A percentile compares a stretch with the other conserved stretches of the same genome.
These are phyloP conservation scores for Themeda triandra DNA, from an alignment of 176 grass and related monocot genomes.

Conservation along the genomic window DNA sequence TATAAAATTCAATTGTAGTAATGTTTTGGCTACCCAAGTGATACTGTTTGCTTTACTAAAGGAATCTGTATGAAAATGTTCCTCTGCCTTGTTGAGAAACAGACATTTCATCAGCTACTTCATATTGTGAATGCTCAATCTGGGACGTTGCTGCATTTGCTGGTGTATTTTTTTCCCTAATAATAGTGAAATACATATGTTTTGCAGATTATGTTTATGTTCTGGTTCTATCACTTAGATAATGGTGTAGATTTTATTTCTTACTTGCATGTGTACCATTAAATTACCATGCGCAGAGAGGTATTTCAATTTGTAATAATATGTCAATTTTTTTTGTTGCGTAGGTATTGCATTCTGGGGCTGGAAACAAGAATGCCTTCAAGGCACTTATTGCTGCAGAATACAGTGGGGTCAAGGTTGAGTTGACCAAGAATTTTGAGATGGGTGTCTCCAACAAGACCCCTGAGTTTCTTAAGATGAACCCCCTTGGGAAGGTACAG, in stretches of 20 bases:
- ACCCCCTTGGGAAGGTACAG: constrained; percentile 86
- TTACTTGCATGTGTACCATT: not conserved
- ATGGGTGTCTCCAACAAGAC: constrained; percentile 97
- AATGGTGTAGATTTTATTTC: not conserved
- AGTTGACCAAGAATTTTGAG: constrained; percentile 70
- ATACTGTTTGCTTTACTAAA: not conserved
- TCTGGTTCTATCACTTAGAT: not conserved
- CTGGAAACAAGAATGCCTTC: constrained; percentile 81
- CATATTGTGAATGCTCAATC: not conserved
- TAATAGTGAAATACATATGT: not conserved
- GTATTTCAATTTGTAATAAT: not conserved
- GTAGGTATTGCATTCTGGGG: constrained; percentile 55
- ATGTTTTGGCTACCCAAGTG: not conserved
- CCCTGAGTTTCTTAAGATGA: constrained; percentile 97
- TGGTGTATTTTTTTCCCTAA: not conserved
- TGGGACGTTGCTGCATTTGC: not conserved
- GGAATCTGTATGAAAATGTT: not conserved
- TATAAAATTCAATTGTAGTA: not conserved
- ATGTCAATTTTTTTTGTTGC: not conserved
- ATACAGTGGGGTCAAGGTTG: constrained; percentile 76
- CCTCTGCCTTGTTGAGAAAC: not conserved
- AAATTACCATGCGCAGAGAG: not conserved
- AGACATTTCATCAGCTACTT: not conserved
- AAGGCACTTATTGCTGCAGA: constrained; percentile 91
- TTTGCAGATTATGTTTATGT: not conserved